Evolutionary conservation across 2,329 filamentous ascomycete genomes (phyloP), one percentile per base, ranked within the genome.

Genomic region (Colletotrichum sp.): DNA sequence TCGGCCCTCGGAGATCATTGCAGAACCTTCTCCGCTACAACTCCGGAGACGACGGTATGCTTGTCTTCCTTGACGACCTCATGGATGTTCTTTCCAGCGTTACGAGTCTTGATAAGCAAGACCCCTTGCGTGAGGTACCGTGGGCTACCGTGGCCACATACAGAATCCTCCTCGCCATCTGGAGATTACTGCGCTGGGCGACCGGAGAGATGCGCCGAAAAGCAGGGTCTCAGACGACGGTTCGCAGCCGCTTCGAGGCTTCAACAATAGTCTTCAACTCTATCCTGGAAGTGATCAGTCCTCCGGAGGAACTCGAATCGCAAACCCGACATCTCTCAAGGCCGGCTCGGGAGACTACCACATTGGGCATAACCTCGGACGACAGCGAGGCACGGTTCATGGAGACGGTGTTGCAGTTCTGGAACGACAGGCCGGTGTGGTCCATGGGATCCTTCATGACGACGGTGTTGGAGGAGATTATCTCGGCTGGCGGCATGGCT

Each of bases 61-160:
- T 82, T 0, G 75, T 78, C 54, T 72, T 82, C 7, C 74, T 82
- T 11, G 80, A 80, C 43, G 80, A 82, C 31, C 57, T 79, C 8
- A 78, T 79, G 21, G 75, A 67, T 9, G 76, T 72, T 3, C 72
- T 78, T 27, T 76, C 58, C 9, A 75, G 64, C 12, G 77, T 77
- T 51, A 72, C 29, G 38, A 69, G 54, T n/a, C 69, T 12, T 6
- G 64, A 64, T 12, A 57, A 72, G 3, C 71, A 75, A 15, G 73
- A 70, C 2, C 75, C 75, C 5, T 29, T 73, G 9, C 73, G 73
- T 13, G 81, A 83, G 65, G 77, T 79, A 1, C 81, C 81, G 0
- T 83, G 81, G 81, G 76, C 77, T 0, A 80, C 78, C 0, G 77
- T 82, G 3, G 69, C 76, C 12, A 78, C 76, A 3, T 81, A 81